A percentile compares a stretch with the other conserved stretches of the same genome.
These are phyloP conservation scores for Fusarium veterinarium DNA, from an alignment of 2,329 filamentous ascomycete genomes.

Conservation along the genomic window DNA sequence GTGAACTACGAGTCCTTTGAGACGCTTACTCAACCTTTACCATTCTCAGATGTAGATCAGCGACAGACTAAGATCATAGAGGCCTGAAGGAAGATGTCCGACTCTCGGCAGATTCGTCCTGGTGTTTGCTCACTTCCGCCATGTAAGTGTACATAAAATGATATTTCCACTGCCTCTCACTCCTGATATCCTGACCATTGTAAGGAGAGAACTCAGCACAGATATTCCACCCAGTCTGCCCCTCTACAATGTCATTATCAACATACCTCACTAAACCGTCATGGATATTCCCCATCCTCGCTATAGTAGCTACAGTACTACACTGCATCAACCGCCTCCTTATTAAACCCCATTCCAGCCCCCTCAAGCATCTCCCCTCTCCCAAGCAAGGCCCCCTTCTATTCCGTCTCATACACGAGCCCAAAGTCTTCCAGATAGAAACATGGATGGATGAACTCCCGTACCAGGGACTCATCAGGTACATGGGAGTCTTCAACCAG, in stretches of 20 bases:
- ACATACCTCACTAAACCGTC: not conserved
- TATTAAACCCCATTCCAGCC: not conserved
- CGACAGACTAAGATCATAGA: fast-evolving
- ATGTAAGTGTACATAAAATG: not conserved
- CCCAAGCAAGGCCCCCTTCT: not conserved
- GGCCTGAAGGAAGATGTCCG: fast-evolving
- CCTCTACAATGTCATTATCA: not conserved
- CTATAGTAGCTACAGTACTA: not conserved
- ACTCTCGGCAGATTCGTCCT: not conserved
- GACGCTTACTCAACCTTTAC: not conserved
- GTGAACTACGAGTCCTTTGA: not conserved
- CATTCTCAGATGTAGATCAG: fast-evolving
- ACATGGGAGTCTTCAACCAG: not conserved
- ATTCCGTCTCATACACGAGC: not conserved
- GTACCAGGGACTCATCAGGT: not conserved
- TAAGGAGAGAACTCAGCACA: not conserved
- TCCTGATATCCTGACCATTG: fast-evolving
- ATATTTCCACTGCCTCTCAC: not conserved
- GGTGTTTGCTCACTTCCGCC: fast-evolving
- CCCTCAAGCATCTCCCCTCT: not conserved
- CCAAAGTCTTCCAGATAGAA: not conserved
- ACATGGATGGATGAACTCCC: not conserved
- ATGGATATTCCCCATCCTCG: not conserved
- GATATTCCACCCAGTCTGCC: fast-evolving
- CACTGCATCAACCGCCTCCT: not conserved